phyloP scores from a whole-genome alignment of 257 asterid species.

The Fraxinus anomala region DNA sequence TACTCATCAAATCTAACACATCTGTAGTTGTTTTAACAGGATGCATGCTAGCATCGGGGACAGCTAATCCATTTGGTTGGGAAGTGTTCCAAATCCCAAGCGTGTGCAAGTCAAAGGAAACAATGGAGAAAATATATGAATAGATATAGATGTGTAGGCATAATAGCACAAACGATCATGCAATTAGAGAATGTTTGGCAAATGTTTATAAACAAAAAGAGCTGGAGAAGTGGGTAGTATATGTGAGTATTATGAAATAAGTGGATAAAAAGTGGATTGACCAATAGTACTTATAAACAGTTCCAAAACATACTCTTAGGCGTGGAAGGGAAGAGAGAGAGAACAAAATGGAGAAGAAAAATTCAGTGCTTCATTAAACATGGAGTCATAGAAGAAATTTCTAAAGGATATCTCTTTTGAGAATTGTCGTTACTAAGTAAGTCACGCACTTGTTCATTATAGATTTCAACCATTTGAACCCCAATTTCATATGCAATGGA shows the following conservation, averaged over 20 bases:
- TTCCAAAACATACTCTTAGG: background rate
- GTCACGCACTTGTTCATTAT: slow-evolving; percentile 95
- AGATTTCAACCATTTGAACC: slow-evolving; percentile 97
- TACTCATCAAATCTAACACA: slow-evolving; percentile 80
- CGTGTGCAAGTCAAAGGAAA: slow-evolving; percentile 80
- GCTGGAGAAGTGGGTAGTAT: too few species aligned
- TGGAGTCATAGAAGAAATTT: slow-evolving; percentile 9
- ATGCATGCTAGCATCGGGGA: slow-evolving; percentile 97
- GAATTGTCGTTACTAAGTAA: slow-evolving; percentile 58
- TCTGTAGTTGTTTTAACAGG: slow-evolving; percentile 77
- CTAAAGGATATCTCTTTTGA: slow-evolving; percentile 89
- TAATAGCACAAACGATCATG: slow-evolving; percentile 14
- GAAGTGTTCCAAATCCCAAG: slow-evolving; percentile 92
- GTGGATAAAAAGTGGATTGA: too few species aligned
- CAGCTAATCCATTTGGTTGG: slow-evolving; percentile 95
- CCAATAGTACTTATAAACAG: too few species aligned
- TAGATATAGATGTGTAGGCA: background rate
- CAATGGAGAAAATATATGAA: slow-evolving; percentile 25
- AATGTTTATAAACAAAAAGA: too few species aligned
- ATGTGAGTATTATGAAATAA: too few species aligned
- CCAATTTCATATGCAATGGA: slow-evolving; percentile 74
- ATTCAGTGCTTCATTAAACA: slow-evolving; percentile 20
- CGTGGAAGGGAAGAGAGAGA: slow-evolving; percentile 1
- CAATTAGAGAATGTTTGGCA: background rate
- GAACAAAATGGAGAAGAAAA: slow-evolving; percentile 6